Conservation (phyloP, 2,329 filamentous ascomycete genomes). For the Penicillium sp. region DNA sequence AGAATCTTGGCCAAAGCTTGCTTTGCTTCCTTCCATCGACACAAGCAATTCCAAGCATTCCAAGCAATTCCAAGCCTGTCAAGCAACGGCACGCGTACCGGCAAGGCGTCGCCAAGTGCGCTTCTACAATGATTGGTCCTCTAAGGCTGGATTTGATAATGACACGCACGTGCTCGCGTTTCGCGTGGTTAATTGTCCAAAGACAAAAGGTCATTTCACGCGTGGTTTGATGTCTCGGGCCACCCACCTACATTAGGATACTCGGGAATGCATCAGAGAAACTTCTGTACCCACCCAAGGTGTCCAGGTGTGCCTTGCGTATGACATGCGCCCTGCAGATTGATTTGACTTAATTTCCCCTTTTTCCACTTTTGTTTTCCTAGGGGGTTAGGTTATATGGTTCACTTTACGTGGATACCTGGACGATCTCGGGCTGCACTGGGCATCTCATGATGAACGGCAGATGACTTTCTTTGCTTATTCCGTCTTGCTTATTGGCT, state of each 20-base stretch:
- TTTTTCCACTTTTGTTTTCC: neutral
- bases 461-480: neutral
- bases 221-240: neutral
- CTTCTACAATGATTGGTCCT: constrained; percentile 9
- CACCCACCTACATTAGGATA: neutral
- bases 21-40: neutral
- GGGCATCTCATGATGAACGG: neutral
- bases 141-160: neutral
- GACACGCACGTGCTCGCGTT: constrained; percentile 7
- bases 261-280: neutral
- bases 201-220: neutral
- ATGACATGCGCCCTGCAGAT: neutral
- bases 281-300: neutral
- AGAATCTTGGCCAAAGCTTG: constrained; percentile 13
- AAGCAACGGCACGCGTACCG: neutral
- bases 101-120: constrained; percentile 11
- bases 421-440: neutral
- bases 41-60: neutral
- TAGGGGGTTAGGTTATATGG: neutral
- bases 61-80: neutral
- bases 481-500: neutral
- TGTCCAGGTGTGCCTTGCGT: neutral
- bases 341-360: neutral
- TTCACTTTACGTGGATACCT: neutral
- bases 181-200: neutral